Percentiles rank a stretch among this genome's conserved stretches.
phyloP scores from a whole-genome alignment of 108 stramenopile species.

The Aurantiochytrium sp. region DNA sequence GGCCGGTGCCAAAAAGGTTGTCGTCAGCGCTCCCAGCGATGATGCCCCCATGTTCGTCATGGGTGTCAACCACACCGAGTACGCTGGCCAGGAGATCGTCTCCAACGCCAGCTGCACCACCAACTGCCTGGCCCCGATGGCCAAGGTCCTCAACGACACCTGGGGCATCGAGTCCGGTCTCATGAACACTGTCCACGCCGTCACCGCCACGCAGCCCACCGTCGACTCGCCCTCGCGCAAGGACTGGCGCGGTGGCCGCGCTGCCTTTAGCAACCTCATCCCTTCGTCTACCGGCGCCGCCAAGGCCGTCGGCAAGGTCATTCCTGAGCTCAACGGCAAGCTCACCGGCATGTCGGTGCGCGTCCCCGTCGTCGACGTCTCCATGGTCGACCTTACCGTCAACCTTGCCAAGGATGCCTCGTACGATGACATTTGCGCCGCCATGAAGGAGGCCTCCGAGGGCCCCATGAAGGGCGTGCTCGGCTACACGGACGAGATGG shows the following conservation, averaged over 20 bases:
- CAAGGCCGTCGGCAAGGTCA: constrained; percentile 91
- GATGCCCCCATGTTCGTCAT: constrained; percentile 98
- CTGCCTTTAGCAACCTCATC: constrained; percentile 95
- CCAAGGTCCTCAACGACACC: constrained; percentile 95
- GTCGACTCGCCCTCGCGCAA: constrained; percentile 94
- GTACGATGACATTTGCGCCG: constrained; percentile 88
- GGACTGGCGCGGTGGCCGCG: constrained; percentile 97
- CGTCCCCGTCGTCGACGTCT: constrained; percentile 96
- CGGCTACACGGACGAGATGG: constrained; percentile 84
- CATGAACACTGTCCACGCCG: constrained; percentile 97
- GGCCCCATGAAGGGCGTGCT: constrained; percentile 84
- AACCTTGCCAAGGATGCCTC: constrained; percentile 81
- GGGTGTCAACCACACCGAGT: constrained; percentile 87
- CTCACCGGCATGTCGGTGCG: constrained; percentile 99
- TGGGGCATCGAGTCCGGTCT: constrained; percentile 91
- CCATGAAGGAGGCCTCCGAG: constrained; percentile 88
- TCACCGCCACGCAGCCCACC: constrained; percentile 96
- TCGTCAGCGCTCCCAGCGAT: constrained; percentile 88
- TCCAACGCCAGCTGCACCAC: constrained; percentile 98
- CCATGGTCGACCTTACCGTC: constrained; percentile 92
- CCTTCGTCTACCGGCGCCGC: constrained; percentile 92
- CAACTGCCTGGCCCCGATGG: constrained; percentile 95
- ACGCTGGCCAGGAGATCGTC: constrained; percentile 84
- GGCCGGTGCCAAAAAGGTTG: constrained; percentile 95
- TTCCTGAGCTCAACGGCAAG: constrained; percentile 93